Base-by-base conservation (phyloP, 2,329 filamentous ascomycete species). In the Chaetomium strumarium region DNA sequence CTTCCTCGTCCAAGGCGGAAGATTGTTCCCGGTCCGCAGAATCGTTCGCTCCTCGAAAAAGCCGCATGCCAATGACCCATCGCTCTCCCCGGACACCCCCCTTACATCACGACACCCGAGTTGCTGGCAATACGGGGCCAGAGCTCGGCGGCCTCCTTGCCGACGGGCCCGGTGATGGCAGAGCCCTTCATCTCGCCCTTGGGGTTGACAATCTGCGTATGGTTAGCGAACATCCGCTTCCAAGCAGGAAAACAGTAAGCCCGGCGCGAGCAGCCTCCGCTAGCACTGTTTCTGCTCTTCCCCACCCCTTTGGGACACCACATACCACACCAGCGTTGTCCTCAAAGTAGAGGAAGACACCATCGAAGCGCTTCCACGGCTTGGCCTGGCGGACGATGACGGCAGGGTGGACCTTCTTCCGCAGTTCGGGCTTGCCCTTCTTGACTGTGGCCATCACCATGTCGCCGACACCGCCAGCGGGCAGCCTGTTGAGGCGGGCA, bases 171-270 rank as follows among this genome's bases (percentile, higher is more conserved):
- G 68, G 93, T 99, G 75, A 99, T 99, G 75, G 93, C 93, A 63
- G 90, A 96, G 73, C 93, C 93, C 88, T 99, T 99, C 93, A 99
- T 99, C 82, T 99, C 93, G 80, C 93, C 93, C 88, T 99, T 99
- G 77, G 92, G 90, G 84, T 99, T 99, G 83, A 99, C 93, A 71
- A 99, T 99, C 88, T 93, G 70, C 51, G 49, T 31, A 43, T 14
- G 19, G 66, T 79, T 64, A 78, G 74, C 64, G 53, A 16, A 20
- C 17, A 5, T n/a, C 19, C 29, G 6, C 34, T 6, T 20, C 3
- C n/a, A 6, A n/a, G 2, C 12, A 39, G 5, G 8, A 10, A 14
- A 31, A 2, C 14, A 13, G 16, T 9, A n/a, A 10, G 36, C 12
- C 19, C 16, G 29, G 11, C 17, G 20, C n/a, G 12, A 52, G 37